phyloP scores from a whole-genome alignment of 495 filamentous ascomycete species.

The Jackrogersella minutella region DNA sequence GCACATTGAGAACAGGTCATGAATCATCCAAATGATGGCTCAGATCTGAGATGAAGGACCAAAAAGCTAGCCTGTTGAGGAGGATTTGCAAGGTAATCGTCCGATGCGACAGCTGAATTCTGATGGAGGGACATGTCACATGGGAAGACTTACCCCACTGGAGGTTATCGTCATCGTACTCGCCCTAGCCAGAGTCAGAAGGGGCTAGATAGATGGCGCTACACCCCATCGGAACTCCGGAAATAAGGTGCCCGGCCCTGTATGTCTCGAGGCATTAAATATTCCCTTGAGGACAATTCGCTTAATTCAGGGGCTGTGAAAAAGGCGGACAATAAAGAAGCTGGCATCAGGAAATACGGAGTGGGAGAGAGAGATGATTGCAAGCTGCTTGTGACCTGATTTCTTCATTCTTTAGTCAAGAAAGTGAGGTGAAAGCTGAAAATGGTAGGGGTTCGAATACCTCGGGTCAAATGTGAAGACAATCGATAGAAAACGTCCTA shows the following conservation, averaged over 20 bases:
- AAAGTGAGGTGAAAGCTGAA: not conserved
- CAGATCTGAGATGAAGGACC: not conserved
- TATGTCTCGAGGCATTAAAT: slow-evolving; percentile 11
- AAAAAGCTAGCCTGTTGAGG: not conserved
- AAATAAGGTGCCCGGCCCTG: not conserved
- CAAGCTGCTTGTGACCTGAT: not conserved
- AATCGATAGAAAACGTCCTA: no score
- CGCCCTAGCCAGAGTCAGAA: not conserved
- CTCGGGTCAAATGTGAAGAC: no score
- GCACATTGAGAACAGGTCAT: not conserved
- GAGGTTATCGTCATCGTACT: not conserved
- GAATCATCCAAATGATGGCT: not conserved
- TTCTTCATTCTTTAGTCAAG: not conserved
- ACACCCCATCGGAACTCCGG: slow-evolving; percentile 43
- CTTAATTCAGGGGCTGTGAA: not conserved
- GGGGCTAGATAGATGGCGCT: not conserved
- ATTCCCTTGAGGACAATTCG: not conserved
- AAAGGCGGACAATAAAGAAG: not conserved
- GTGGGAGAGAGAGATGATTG: not conserved
- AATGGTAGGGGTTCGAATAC: not conserved
- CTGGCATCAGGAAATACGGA: not conserved
- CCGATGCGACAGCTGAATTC: not conserved
- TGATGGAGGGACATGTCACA: not conserved
- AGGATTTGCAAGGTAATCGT: not conserved
- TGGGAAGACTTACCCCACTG: slow-evolving; percentile 1